Evolutionary conservation across 768 basidiomycete species (phyloP).

Genomic region (Porpolomopsis calyptriformis): DNA sequence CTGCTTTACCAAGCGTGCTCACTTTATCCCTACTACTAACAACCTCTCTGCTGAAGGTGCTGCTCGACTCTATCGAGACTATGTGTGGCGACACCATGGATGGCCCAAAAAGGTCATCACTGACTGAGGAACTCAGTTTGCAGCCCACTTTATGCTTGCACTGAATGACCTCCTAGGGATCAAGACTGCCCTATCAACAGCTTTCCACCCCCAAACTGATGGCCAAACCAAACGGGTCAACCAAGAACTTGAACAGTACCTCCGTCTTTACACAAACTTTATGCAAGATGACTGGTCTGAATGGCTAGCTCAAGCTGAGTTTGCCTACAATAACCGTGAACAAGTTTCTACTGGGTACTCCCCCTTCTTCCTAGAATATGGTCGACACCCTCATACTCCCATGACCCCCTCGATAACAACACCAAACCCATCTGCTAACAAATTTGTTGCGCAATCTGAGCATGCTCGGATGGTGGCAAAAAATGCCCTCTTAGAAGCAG

Average conservation of each 20-base stretch:
- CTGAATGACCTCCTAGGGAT: background rate
- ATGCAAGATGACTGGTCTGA: slow-evolving; percentile 23
- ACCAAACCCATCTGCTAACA: background rate
- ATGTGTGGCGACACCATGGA: background rate
- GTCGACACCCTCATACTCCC: background rate
- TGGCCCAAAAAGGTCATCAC: background rate
- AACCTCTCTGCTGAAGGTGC: background rate
- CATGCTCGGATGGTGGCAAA: background rate
- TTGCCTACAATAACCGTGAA: slow-evolving; percentile 22
- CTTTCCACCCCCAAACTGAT: background rate
- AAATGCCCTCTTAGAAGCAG: background rate
- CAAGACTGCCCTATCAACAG: background rate
- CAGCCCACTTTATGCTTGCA: background rate
- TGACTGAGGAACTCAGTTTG: background rate
- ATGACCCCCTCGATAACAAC: background rate
- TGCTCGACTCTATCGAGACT: background rate
- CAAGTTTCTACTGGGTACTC: background rate
- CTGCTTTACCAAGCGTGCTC: background rate
- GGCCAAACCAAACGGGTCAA: background rate
- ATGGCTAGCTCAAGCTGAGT: slow-evolving; percentile 21
- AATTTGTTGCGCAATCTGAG: background rate
- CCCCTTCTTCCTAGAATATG: background rate
- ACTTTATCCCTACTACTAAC: background rate
- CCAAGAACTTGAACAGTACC: slow-evolving; percentile 10
- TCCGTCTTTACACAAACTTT: slow-evolving; percentile 18